These are phyloP conservation scores for Fusarium sp. DNA, from an alignment of 2,329 filamentous ascomycete species.

Conservation along the genomic window DNA sequence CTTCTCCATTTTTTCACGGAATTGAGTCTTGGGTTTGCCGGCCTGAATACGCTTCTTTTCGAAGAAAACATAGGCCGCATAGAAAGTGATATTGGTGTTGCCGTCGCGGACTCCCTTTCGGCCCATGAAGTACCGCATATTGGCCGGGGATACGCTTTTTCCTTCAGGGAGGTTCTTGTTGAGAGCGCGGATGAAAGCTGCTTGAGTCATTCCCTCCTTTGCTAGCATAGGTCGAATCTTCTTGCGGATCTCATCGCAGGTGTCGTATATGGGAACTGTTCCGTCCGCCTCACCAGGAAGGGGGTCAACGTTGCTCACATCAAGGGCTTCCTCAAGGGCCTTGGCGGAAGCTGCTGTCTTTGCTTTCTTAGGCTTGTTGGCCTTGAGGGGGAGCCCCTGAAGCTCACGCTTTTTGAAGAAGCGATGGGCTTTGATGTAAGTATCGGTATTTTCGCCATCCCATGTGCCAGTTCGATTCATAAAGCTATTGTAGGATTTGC, in stretches of 20 bases:
- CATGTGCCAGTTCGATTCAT: constrained; percentile 60
- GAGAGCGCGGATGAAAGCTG: constrained; percentile 63
- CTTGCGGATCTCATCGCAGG: constrained; percentile 67
- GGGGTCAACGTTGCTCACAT: constrained; percentile 55
- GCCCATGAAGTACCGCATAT: constrained; percentile 62
- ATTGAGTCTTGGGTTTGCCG: constrained; percentile 63
- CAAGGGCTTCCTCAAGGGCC: constrained; percentile 45
- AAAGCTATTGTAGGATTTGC: constrained; percentile 56
- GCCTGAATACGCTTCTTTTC: constrained; percentile 67
- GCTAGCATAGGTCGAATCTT: constrained; percentile 65
- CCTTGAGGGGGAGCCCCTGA: constrained; percentile 56
- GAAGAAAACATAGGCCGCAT: constrained; percentile 68
- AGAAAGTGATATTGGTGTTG: constrained; percentile 62
- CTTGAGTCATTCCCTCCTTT: constrained; percentile 60
- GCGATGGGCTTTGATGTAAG: constrained; percentile 51
- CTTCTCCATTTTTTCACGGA: constrained; percentile 64
- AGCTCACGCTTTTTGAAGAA: constrained; percentile 66
- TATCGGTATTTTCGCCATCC: constrained; percentile 50
- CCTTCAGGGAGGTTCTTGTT: constrained; percentile 54
- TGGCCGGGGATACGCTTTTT: constrained; percentile 55
- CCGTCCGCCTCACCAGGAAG: constrained; percentile 61
- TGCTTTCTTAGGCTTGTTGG: constrained; percentile 49
- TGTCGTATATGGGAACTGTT: constrained; percentile 64
- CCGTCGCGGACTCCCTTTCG: constrained; percentile 62
- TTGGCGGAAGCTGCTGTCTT: constrained; percentile 43